These are phyloP conservation scores for Zymoseptoria tritici DNA, from an alignment of 2,329 filamentous ascomycete genomes.

Conservation along the genomic window DNA sequence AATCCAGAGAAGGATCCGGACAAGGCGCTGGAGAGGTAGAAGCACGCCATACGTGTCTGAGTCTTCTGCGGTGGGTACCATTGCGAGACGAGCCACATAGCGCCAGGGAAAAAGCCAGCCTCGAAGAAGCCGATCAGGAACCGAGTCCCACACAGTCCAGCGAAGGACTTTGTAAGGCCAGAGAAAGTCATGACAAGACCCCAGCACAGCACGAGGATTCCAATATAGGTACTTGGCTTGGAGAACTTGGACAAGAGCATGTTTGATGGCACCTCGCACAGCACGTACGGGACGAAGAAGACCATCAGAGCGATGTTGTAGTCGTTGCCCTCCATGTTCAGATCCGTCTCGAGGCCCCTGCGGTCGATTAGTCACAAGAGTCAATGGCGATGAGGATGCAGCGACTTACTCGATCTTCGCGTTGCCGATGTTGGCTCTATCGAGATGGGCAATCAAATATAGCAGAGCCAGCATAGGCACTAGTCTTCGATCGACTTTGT, in stretches of 20 bases:
- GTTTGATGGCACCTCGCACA: conserved; percentile 25
- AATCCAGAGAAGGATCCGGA: conserved; percentile 21
- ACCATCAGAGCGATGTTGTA: conserved; percentile 47
- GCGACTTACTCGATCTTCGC: conserved; percentile 39
- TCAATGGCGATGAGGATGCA: too few relatives aligned
- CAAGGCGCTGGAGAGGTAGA: conserved; percentile 15
- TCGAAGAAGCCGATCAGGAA: conserved; percentile 75
- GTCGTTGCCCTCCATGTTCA: conserved; percentile 38
- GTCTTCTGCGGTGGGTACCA: conserved; percentile 19
- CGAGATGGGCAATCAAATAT: conserved; percentile 29
- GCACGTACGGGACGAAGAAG: conserved; percentile 45
- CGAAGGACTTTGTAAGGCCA: conserved; percentile 63
- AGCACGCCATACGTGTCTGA: conserved; percentile 16
- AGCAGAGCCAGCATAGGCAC: conserved; percentile 31
- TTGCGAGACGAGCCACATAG: conserved; percentile 17
- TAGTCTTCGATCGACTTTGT: conserved; percentile 19
- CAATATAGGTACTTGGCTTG: conserved; percentile 22
- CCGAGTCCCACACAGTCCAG: conserved; percentile 64
- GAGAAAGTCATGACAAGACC: conserved; percentile 12
- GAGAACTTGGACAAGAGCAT: conserved; percentile 26
- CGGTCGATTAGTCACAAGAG: too few relatives aligned
- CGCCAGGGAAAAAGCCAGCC: conserved; percentile 54
- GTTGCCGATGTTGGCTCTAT: conserved; percentile 42
- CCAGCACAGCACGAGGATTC: conserved; percentile 21
- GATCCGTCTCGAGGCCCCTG: conserved; percentile 23